Evolutionary conservation across 2,329 filamentous ascomycete species (phyloP), one percentile per base, ranked within the genome.

Genomic region (Penicillium sp.): DNA sequence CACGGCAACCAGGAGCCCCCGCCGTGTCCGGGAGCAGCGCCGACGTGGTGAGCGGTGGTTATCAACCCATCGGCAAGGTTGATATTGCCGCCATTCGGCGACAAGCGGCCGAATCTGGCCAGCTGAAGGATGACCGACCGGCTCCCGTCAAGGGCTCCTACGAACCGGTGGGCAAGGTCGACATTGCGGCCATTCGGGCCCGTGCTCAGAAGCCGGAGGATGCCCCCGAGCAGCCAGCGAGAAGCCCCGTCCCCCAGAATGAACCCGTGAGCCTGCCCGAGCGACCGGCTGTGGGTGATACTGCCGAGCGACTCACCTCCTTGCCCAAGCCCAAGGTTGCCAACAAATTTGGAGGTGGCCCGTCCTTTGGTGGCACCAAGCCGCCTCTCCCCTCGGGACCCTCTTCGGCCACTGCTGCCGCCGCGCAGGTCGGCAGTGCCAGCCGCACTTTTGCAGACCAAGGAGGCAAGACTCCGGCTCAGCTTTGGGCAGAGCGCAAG

Each of bases 401-500:
- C 33, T 77, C 85, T 11, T 87, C 87, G 57, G 74, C 85, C n/a
- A 73, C 81, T 8, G 79, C 85, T 24, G 71, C 84, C 21, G 76
- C 86, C 18, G 79, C 84, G 3, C 66, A 63, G 5, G 82, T 96
- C 23, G 92, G 91, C 23, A 83, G 86, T 61, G 92, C 92, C 33
- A 95, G 91, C 76, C 87, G 91, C 67, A 96, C 92, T 0, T 99
- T 97, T 78, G 94, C 94, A 14, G 92, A 97, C 63, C 81, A 95
- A 72, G 92, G 90, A 59, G 94, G 94, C 58, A 99, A 97, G 80
- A 97, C 94, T 5, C 94, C 94, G 6, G 92, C 94, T 26, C 94
- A 99, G 74, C 78, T 96, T 31, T 99, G 94, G 94, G 93, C 93
- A 0, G 94, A 99, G 79, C 96, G 92, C 79, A 97, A 97, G 79